Base-by-base conservation (phyloP, 129 eudicot species). In the Flaveria brownii region DNA sequence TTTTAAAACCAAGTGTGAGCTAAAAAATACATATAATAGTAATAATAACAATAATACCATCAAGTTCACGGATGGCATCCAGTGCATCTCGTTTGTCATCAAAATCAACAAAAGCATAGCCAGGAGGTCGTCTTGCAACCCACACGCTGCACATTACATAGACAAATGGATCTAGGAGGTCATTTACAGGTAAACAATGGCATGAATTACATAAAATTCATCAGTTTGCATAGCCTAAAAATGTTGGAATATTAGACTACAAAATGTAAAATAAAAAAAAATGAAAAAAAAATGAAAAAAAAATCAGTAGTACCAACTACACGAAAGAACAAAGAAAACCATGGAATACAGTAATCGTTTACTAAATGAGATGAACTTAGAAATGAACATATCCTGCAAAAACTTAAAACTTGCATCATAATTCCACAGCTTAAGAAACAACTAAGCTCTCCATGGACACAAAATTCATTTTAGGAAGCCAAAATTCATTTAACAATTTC, bases 101-200 rank as follows among this genome's bases (percentile, higher is more conserved):
- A 56, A 93, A 93, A 68, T 93, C 98, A 73, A 93, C 85, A 68
- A 93, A 93, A 64, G 92, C 98, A 81, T 93, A 93, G 25, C 98
- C 98, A 28, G 98, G 98, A 69, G 98, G 98, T 50, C 97, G 81
- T 81, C 98, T 85, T 47, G 98, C 98, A 91, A 93, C 98, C 98
- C 98, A 93, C 12, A 93, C 98, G 79, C 97, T 93, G 83, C 79
- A 79, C 73, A 72, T 23, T 52, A 72, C 41, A 36, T 5, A 36
- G 41, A 36, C 14, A 55, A 59, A 25, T 64, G 25, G n/a, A 33
- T 49, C 14, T 76, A 66, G 67, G 43, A 66, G 28, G 41, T 9
- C 25, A 39, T 50, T 3, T 13, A 22, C 43, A 41, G 9, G 18
- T 43, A 47, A 17, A 16, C 23, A 4, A 3, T 15, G 22, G 8